phyloP scores from a whole-genome alignment of 208 protist species.

The Kentomonas sorsogonicus region DNA sequence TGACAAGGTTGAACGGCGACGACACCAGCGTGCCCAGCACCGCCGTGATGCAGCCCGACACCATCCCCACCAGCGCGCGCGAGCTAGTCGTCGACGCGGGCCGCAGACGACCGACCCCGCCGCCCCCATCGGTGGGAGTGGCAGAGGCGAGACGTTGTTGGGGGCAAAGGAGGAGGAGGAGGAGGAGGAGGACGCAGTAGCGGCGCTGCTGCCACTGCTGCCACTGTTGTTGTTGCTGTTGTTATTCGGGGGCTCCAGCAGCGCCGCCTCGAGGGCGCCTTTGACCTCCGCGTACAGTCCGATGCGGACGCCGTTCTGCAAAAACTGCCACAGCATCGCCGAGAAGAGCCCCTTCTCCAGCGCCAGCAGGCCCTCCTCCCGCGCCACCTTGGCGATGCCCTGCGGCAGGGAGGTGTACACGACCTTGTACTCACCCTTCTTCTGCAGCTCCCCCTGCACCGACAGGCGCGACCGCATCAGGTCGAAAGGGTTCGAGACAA shows the following conservation, averaged over 20 bases:
- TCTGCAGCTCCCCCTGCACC: slow-evolving; percentile 56
- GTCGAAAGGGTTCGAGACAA: slow-evolving; percentile 72
- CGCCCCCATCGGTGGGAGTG: too few relatives aligned
- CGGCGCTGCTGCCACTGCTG: too few relatives aligned
- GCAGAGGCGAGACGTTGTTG: too few relatives aligned
- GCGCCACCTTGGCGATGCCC: slow-evolving; percentile 34
- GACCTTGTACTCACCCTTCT: slow-evolving; percentile 33
- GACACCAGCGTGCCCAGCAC: slow-evolving; percentile 35
- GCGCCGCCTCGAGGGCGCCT: slow-evolving; percentile 14
- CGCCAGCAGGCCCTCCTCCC: slow-evolving; percentile 40
- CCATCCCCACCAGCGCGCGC: slow-evolving; percentile 14
- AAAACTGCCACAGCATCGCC: slow-evolving; percentile 48
- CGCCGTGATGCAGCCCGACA: slow-evolving; percentile 24
- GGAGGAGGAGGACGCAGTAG: too few relatives aligned
- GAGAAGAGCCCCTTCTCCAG: slow-evolving; percentile 49
- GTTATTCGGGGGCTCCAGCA: too few relatives aligned
- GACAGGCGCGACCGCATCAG: slow-evolving; percentile 75
- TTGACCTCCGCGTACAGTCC: too few relatives aligned
- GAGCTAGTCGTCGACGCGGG: neutral
- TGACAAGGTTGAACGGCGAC: slow-evolving; percentile 62
- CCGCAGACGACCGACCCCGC: slow-evolving; percentile 12
- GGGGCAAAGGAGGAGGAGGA: too few relatives aligned
- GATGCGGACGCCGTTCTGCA: slow-evolving; percentile 58
- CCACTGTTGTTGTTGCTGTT: too few relatives aligned
- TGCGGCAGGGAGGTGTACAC: slow-evolving; percentile 47